These are phyloP conservation scores for Nothophytophthora sp. DNA, from an alignment of 352 stramenopile genomes.

Conservation along the genomic window DNA sequence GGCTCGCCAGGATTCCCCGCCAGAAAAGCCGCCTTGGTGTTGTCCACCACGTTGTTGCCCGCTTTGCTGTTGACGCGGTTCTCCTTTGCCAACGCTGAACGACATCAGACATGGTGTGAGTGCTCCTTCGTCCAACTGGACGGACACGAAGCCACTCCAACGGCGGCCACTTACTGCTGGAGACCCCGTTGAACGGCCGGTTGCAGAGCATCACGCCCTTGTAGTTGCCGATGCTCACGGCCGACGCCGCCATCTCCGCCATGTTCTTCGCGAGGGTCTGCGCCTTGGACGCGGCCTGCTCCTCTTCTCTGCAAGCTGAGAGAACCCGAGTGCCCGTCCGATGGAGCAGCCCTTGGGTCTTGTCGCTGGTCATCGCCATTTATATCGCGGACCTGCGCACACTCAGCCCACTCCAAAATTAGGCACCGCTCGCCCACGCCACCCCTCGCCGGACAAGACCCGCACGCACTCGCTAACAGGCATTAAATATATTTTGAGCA, in stretches of 20 bases:
- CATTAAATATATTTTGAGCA: too few species aligned
- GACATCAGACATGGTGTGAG: conserved; percentile 6
- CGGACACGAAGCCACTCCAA: not conserved
- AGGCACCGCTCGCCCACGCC: too few species aligned
- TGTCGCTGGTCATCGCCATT: too few species aligned
- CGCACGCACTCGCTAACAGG: too few species aligned
- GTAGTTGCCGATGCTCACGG: conserved; percentile 93
- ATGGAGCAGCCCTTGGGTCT: too few species aligned
- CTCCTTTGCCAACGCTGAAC: conserved; percentile 61
- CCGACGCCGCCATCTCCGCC: conserved; percentile 36
- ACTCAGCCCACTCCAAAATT: too few species aligned
- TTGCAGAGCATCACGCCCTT: conserved; percentile 97
- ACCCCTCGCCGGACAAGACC: too few species aligned
- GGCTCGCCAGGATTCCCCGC: conserved; percentile 65
- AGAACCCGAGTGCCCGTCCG: too few species aligned
- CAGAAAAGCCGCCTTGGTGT: conserved; percentile 74
- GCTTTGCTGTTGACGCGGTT: conserved; percentile 26
- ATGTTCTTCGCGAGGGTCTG: too few species aligned
- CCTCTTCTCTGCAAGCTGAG: not conserved
- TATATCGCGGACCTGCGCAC: too few species aligned
- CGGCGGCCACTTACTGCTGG: conserved; percentile 45
- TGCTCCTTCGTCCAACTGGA: too few species aligned
- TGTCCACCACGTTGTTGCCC: conserved; percentile 43
- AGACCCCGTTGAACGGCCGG: conserved; percentile 90
- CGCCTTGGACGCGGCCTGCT: too few species aligned